Evolutionary conservation across 345 rosid species (phyloP).

Genomic region (Ceriops tagal): DNA sequence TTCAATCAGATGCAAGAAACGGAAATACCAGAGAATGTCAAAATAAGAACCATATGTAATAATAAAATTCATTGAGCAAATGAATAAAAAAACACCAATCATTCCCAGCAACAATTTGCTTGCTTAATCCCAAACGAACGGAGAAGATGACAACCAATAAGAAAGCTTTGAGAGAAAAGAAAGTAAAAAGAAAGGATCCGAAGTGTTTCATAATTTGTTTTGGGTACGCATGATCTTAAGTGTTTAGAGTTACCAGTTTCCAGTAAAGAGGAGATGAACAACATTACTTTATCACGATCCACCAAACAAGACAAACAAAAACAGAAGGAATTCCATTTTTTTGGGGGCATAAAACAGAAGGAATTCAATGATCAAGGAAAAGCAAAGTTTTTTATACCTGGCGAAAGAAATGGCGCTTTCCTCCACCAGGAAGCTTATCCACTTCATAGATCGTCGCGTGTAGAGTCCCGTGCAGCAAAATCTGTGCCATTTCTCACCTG

Average conservation of each 20-base stretch:
- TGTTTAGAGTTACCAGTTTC: too few relatives aligned
- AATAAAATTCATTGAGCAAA: neutral
- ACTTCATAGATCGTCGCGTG: slow-evolving; percentile 90
- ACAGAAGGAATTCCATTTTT: neutral
- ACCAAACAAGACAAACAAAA: neutral
- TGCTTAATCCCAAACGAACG: too few relatives aligned
- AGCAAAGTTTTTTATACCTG: slow-evolving; percentile 37
- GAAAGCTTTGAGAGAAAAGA: too few relatives aligned
- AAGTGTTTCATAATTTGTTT: too few relatives aligned
- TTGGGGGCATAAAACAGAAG: neutral
- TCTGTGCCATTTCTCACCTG: slow-evolving; percentile 65
- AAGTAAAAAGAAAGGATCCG: too few relatives aligned
- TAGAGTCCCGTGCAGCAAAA: slow-evolving; percentile 72
- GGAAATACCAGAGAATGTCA: neutral
- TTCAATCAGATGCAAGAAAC: neutral
- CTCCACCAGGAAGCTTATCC: slow-evolving; percentile 56
- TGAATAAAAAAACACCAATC: too few relatives aligned
- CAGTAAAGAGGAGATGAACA: neutral
- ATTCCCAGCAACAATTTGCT: too few relatives aligned
- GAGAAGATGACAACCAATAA: too few relatives aligned
- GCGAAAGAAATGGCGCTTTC: slow-evolving; percentile 51
- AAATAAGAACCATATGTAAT: neutral
- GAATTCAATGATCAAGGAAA: neutral
- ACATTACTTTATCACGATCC: neutral
- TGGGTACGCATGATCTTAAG: too few relatives aligned